Base-by-base conservation (phyloP, 768 basidiomycete species). In the Melanogaster broomeanus region DNA sequence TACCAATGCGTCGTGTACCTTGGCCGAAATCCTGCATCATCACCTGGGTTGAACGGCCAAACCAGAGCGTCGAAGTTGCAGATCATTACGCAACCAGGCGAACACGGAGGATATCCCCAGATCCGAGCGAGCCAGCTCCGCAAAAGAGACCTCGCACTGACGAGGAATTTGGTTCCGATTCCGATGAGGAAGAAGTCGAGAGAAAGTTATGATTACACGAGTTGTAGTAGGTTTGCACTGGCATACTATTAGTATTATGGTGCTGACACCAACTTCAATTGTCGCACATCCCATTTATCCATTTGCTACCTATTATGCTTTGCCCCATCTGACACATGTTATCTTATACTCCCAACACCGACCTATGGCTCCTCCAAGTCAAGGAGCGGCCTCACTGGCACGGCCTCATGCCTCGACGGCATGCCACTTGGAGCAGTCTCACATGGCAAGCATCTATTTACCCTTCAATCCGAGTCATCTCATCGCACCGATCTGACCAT, bases 1-100 rank as follows among this genome's bases (percentile, higher is more conserved):
- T 91, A 91, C 58, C 78, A 80, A 21, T 92, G 89, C 61, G 67
- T 72, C 51, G 82, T 89, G 9, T 77, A 70, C 28, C 64, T 30
- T 68, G 70, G 46, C 77, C 80, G 9, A 66, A 72, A 42, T 61
- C 60, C 30, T 49, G 70, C 18, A 52, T 62, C 15, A 50, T 70
- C 30, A 54, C 45, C 38, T 55, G 51, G 54, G 49, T 60, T 30
- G 61, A 68, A 24, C 35, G 38, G 4, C 39, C 51, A 19, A 34
- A 45, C 45, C 55, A 52, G 46, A 48, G 25, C 10, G 28, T 30
- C 9, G 48, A 63, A 16, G 37, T 42, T 30, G 18, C 22, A 28
- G 50, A 58, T 41, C 27, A 53, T 8, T n/a, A 41, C 21, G 55
- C 64, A 4, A 53, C 53, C 41, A 72, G 70, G 40, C 72, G 68